Base-by-base conservation (phyloP, 2,329 filamentous ascomycete genomes). In the Aspergillus versicolor region DNA sequence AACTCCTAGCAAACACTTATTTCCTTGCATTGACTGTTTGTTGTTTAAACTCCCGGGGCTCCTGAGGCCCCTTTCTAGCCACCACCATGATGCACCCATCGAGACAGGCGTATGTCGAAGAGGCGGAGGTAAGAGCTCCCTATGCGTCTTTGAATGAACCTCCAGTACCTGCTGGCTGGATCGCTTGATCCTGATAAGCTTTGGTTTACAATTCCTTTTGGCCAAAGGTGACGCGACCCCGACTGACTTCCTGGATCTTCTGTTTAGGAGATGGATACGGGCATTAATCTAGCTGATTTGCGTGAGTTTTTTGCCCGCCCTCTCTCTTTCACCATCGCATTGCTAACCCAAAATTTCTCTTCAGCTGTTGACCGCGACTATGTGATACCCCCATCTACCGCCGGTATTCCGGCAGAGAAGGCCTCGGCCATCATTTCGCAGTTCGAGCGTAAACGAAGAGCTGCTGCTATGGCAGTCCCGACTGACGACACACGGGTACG, bases 71-170 rank as follows among this genome's bases (percentile, higher is more conserved):
- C 34, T 47, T 17, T 15, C 41, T 57, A 52, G 13, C 50, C 54
- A 57, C 61, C 67, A 76, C 70, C 71, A 83, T 77, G 73, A 83
- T 96, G 79, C 93, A 97, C 80, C 93, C 93, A 57, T 87, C 93
- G 73, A 86, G 94, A 64, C 89, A 93, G 76, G 93, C 93, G 42
- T 97, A 95, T 75, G 92, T 97, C 63, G 93, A 97, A 81, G 93
- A 97, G 70, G 76, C 82, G 52, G 83, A 88, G 80, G 88, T 89
- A 82, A 80, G 84, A 69, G 50, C 52, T 30, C 56, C 54, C 52
- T n/a, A 7, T 21, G 34, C 30, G 12, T 48, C 43, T 37, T 19
- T 24, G 12, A 21, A 27, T 9, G 15, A 15, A n/a, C 22, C 34
- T 34, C 7, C 27, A 30, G 7, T 41, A n/a, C 12, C 54, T 51